Evolutionary conservation across 176 grass and related monocot genomes (phyloP), one percentile per base, ranked within the genome.

Genomic region (Eleusine coracana): DNA sequence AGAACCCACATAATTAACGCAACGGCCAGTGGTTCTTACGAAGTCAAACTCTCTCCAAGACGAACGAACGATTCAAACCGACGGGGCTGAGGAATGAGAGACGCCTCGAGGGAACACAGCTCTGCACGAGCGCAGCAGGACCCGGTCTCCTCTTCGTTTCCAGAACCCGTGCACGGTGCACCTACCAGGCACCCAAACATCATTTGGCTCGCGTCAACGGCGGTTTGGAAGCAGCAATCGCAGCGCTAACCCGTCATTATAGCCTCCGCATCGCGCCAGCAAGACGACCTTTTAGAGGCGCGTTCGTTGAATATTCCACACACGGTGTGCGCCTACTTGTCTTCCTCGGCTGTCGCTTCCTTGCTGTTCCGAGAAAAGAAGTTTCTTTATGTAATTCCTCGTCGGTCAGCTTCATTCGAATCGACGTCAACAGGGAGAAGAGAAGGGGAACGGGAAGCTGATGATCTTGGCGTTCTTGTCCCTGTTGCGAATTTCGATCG

Each of bases 141-240:
- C 87, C 7, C 5, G 68, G 78, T 86, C 87, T 7, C 54, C 55
- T 18, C 15, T 28, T 65, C 48, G 78, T 72, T 71, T 81, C 71
- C 87, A 39, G 28, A 37, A 46, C 23, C 39, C 38, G 64, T 45
- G 72, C 72, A 77, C 39, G 27, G 64, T 45, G 72, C 72, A 77
- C 36, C 72, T 8, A 63, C 76, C 55, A 7, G 18, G 31, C 31
- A 34, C 31, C 31, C 31, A 25, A 25, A 34, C 31, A n/a, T 27
- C 16, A 38, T 62, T 42, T 15, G 10, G 37, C 20, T 12, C 25
- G 42, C 54, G 87, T 89, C 82, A 85, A 81, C 77, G 72, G 29
- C 28, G 62, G 82, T 74, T 88, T 74, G 86, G 87, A 85, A 27
- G 77, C 82, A 76, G 77, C 87, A 59, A 82, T 86, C 78, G 17